Conservation (phyloP, 805 yeast genomes). For the Kodamaea nitidulidarum region DNA sequence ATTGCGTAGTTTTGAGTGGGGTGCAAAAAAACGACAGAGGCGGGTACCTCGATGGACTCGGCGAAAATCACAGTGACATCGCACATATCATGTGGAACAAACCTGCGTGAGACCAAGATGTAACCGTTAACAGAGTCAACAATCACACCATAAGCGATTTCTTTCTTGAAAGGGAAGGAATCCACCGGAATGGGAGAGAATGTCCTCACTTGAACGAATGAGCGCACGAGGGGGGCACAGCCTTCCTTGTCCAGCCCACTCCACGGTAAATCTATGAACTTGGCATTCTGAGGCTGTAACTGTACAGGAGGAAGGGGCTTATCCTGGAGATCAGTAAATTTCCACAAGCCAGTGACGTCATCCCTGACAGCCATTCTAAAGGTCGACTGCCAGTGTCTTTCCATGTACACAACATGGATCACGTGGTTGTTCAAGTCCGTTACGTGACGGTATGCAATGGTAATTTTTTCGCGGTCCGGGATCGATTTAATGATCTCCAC, state of each 20-base stretch:
- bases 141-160: constrained; percentile 71
- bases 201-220: constrained; percentile 69
- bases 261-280: constrained; percentile 64
- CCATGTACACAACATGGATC: constrained; percentile 64
- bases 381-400: constrained; percentile 79
- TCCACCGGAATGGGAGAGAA: constrained; percentile 69
- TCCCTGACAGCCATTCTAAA: constrained; percentile 65
- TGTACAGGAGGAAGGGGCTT: constrained; percentile 57
- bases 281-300: constrained; percentile 58
- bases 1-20: constrained; percentile 86
- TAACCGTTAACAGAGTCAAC: constrained; percentile 78
- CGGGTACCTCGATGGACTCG: constrained; percentile 79
- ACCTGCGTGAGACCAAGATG: constrained; percentile 70
- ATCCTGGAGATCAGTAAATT: constrained; percentile 49
- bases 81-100: constrained; percentile 77
- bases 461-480: constrained; percentile 71
- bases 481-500: constrained; percentile 72
- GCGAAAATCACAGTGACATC: constrained; percentile 80
- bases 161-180: constrained; percentile 60
- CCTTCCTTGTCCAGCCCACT: constrained; percentile 40
- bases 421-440: constrained; percentile 75
- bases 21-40: constrained; percentile 74
- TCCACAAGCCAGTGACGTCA: constrained; percentile 55
- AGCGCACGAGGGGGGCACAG: constrained; percentile 55
- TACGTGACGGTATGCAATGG: constrained; percentile 70